Conservation (phyloP, 495 filamentous ascomycete species). For the Pyrenula aspistea region DNA sequence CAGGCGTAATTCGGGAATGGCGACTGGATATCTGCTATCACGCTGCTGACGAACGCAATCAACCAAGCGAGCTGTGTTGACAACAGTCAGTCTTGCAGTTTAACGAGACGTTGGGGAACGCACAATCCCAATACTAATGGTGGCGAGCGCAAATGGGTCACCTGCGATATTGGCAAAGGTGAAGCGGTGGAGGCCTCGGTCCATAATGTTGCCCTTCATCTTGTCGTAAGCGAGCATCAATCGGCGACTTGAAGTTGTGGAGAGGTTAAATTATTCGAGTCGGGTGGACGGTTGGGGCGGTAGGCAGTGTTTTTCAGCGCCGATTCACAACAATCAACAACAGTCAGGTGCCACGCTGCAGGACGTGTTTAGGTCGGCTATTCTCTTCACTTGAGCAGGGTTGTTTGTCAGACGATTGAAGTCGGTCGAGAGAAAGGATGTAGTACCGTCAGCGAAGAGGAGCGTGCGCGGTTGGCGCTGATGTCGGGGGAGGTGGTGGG, state of each 20-base stretch:
- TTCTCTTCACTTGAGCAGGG: no score
- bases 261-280: no score
- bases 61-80: slow-evolving; percentile 77
- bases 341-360: no score
- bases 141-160: slow-evolving; percentile 92
- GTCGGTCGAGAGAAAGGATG: no score
- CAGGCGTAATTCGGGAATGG: slow-evolving; percentile 75
- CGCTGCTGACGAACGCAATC: slow-evolving; percentile 76
- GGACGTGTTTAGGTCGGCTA: no score
- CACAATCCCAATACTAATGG: slow-evolving; percentile 83
- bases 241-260: no score
- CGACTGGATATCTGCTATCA: slow-evolving; percentile 53
- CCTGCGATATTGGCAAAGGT: slow-evolving; percentile 81
- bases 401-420: no score
- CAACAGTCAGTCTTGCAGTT: slow-evolving; percentile 1
- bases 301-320: no score
- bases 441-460: neutral
- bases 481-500: neutral
- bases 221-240: neutral
- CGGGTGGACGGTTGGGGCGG: no score
- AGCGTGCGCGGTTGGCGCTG: neutral
- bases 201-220: neutral
- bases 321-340: no score
- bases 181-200: slow-evolving; percentile 29
- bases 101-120: slow-evolving; percentile 20